Conservation (phyloP, 352 stramenopile genomes). For the Pythium diclinum region DNA sequence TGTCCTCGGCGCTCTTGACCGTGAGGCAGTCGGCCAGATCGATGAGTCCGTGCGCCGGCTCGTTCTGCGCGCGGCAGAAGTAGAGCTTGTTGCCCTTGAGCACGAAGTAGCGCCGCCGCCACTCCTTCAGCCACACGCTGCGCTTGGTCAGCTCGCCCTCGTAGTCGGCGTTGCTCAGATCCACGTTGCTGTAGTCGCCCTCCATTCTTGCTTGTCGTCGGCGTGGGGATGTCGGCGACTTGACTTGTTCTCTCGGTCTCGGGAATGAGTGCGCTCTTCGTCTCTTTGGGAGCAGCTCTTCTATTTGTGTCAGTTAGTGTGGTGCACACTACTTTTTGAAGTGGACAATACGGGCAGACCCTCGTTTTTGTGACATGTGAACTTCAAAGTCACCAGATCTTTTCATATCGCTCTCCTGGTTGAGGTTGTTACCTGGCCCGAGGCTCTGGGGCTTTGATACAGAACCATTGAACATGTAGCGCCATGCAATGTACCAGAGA, state of each 20-base stretch:
- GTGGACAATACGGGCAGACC: background rate
- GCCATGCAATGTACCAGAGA: too few species aligned
- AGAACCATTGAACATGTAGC: too few species aligned
- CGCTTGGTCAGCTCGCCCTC: constrained; percentile 89
- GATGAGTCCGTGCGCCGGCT: constrained; percentile 86
- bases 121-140: constrained; percentile 91
- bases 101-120: constrained; percentile 89
- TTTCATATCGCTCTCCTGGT: too few species aligned
- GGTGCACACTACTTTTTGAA: background rate
- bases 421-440: too few species aligned
- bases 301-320: background rate
- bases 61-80: constrained; percentile 73
- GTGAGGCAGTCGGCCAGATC: constrained; percentile 88
- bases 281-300: background rate
- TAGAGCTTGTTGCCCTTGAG: constrained; percentile 92
- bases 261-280: background rate
- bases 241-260: background rate
- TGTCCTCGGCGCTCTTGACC: constrained; percentile 89
- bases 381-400: constrained; percentile 3
- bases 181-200: constrained; percentile 67
- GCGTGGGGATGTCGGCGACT: too few species aligned
- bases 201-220: constrained; percentile 55
- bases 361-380: background rate
- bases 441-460: too few species aligned
- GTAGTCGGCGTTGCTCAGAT: constrained; percentile 84